phyloP scores from a whole-genome alignment of 805 yeast genomes.

The Ogataea allantospora region DNA sequence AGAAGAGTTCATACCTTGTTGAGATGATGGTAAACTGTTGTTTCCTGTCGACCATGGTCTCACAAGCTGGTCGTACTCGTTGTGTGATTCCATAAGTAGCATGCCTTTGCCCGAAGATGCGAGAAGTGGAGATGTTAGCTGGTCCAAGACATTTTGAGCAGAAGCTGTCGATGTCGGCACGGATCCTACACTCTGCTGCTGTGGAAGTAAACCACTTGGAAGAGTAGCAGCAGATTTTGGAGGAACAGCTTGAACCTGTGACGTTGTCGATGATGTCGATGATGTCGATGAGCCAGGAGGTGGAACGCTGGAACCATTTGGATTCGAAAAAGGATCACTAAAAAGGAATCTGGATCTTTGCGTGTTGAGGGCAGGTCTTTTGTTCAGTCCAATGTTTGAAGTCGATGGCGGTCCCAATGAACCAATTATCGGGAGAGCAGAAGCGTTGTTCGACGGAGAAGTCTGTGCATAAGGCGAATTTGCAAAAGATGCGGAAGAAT shows the following conservation, averaged over 20 bases:
- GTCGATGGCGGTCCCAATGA: conserved; percentile 12
- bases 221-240: conserved; percentile 14
- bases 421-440: conserved; percentile 13
- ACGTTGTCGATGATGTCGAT: conserved; percentile 17
- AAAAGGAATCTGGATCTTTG: conserved; percentile 70
- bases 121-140: conserved; percentile 25
- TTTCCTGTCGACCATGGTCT: conserved; percentile 33
- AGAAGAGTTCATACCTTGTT: conserved; percentile 7
- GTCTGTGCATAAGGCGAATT: conserved; percentile 18
- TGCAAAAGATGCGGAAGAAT: conserved; percentile 12
- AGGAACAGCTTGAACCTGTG: conserved; percentile 11
- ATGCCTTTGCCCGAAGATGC: conserved; percentile 41
- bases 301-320: conserved; percentile 10
- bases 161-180: conserved; percentile 37
- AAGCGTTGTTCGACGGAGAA: conserved; percentile 18
- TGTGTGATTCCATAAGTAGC: conserved; percentile 43
- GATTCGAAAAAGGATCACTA: conserved; percentile 53
- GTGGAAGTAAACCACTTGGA: conserved; percentile 12
- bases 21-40: conserved; percentile 9
- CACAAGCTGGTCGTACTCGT: conserved; percentile 47
- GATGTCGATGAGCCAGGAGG: conserved; percentile 19
- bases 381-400: conserved; percentile 22
- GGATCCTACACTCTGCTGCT: conserved; percentile 17
- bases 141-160: conserved; percentile 20
- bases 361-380: conserved; percentile 53